Evolutionary conservation across 768 basidiomycete genomes (phyloP).

Genomic region (Mycena vulgaris): DNA sequence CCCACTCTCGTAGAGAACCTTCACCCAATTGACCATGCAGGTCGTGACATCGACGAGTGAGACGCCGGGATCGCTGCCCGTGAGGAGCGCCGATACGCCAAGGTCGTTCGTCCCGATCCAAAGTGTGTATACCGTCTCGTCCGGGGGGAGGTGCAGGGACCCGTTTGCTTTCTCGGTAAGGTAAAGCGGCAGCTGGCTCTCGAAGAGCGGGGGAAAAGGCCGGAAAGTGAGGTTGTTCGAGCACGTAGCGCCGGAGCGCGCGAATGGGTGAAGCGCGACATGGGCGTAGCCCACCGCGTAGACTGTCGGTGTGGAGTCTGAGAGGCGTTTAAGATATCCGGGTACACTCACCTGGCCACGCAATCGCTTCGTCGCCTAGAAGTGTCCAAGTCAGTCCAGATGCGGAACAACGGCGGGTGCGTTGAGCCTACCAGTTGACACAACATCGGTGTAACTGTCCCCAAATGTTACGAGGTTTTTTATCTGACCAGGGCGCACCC

Average conservation of each 20-base stretch:
- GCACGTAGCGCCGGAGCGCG: conserved; percentile 75
- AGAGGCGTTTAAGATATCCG: too few species aligned
- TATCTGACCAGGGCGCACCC: conserved; percentile 61
- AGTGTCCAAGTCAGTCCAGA: not conserved
- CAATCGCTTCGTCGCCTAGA: conserved; percentile 57
- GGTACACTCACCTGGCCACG: conserved; percentile 63
- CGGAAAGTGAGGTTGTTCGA: conserved; percentile 73
- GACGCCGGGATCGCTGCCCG: conserved; percentile 61
- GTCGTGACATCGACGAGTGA: conserved; percentile 71
- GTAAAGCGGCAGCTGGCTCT: conserved; percentile 70
- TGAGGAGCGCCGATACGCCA: conserved; percentile 67
- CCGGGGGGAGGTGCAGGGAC: conserved; percentile 54
- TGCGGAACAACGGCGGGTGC: not conserved
- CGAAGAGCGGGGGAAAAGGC: conserved; percentile 72
- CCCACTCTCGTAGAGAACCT: conserved; percentile 67
- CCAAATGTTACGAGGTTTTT: conserved; percentile 79
- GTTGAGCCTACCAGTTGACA: conserved; percentile 40
- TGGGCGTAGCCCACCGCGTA: conserved; percentile 71
- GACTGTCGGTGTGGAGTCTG: too few species aligned
- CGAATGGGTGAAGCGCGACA: conserved; percentile 70
- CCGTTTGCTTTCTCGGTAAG: conserved; percentile 60
- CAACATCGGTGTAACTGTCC: conserved; percentile 75
- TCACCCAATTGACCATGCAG: conserved; percentile 76
- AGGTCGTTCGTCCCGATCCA: conserved; percentile 83
- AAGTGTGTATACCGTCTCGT: conserved; percentile 72